Evolutionary conservation across 768 basidiomycete genomes (phyloP).

Genomic region (Mycena galericulata): DNA sequence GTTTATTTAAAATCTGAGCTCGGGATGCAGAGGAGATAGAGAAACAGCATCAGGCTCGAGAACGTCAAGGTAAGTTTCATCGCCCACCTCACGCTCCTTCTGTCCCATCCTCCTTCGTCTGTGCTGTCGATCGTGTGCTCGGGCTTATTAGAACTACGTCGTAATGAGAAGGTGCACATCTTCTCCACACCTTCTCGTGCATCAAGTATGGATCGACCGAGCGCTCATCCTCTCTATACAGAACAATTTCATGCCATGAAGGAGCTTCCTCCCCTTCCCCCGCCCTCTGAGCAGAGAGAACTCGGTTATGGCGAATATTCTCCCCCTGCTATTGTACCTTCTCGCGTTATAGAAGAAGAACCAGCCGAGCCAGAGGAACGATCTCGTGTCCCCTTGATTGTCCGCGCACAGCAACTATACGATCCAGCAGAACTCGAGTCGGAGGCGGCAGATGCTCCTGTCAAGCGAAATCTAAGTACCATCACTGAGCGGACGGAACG

Average conservation of each 20-base stretch:
- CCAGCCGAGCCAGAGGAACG: slow-evolving; percentile 46
- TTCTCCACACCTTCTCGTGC: slow-evolving; percentile 38
- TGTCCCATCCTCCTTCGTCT: slow-evolving; percentile 43
- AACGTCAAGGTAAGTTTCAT: slow-evolving; percentile 86
- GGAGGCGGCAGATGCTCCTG: slow-evolving; percentile 46
- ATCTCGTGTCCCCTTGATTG: slow-evolving; percentile 69
- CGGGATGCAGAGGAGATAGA: slow-evolving; percentile 72
- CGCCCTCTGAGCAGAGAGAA: slow-evolving; percentile 24
- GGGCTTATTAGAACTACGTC: slow-evolving; percentile 47
- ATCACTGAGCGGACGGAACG: slow-evolving; percentile 78
- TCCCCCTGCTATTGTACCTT: slow-evolving; percentile 28
- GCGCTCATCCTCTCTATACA: slow-evolving; percentile 21
- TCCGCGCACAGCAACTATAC: slow-evolving; percentile 68
- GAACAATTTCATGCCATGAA: slow-evolving; percentile 22
- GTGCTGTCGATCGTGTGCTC: slow-evolving; percentile 37
- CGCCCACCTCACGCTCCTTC: slow-evolving; percentile 36
- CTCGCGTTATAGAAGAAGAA: slow-evolving; percentile 34
- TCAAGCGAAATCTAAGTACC: slow-evolving; percentile 63
- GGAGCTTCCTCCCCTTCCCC: slow-evolving; percentile 37
- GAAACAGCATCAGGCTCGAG: slow-evolving; percentile 69
- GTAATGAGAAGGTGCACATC: slow-evolving; percentile 72
- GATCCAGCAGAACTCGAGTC: slow-evolving; percentile 47
- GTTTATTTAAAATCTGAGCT: slow-evolving; percentile 21
- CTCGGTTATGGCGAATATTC: slow-evolving; percentile 38
- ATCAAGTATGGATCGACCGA: slow-evolving; percentile 36